phyloP scores from a whole-genome alignment of 2,329 filamentous ascomycete genomes.

The Fusarium udum region DNA sequence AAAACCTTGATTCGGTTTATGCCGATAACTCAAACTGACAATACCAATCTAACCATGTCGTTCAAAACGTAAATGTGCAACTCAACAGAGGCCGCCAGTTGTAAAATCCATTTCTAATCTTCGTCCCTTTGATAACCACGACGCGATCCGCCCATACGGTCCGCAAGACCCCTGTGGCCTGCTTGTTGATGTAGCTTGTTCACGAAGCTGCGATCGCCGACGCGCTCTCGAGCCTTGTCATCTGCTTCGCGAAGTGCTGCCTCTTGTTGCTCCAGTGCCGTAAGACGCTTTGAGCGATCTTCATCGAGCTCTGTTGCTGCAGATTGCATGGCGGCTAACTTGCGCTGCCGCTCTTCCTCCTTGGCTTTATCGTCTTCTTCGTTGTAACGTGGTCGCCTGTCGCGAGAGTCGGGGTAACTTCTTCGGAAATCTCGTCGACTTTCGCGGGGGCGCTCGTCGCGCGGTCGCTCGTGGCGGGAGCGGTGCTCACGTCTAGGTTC shows the following conservation, averaged over 20 bases:
- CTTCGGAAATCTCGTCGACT: constrained; percentile 39
- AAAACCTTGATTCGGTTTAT: background rate
- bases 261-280: constrained; percentile 73
- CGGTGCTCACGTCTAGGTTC: constrained; percentile 26
- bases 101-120: constrained; percentile 43
- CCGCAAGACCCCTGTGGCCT: constrained; percentile 60
- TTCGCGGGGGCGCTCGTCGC: constrained; percentile 37
- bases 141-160: constrained; percentile 60
- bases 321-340: constrained; percentile 77
- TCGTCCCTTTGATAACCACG: constrained; percentile 59
- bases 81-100: background rate
- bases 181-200: constrained; percentile 70
- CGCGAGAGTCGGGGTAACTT: constrained; percentile 36
- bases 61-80: background rate
- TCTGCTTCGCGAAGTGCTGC: constrained; percentile 72
- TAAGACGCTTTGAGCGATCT: constrained; percentile 74
- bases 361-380: constrained; percentile 44
- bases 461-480: constrained; percentile 19
- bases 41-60: background rate
- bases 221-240: constrained; percentile 69
- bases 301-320: constrained; percentile 74
- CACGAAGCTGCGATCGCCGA: constrained; percentile 71
- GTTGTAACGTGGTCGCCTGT: constrained; percentile 36
- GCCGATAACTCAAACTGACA: background rate
- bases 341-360: constrained; percentile 70